Conservation (phyloP, 495 filamentous ascomycete genomes). For the Podospora comata region DNA sequence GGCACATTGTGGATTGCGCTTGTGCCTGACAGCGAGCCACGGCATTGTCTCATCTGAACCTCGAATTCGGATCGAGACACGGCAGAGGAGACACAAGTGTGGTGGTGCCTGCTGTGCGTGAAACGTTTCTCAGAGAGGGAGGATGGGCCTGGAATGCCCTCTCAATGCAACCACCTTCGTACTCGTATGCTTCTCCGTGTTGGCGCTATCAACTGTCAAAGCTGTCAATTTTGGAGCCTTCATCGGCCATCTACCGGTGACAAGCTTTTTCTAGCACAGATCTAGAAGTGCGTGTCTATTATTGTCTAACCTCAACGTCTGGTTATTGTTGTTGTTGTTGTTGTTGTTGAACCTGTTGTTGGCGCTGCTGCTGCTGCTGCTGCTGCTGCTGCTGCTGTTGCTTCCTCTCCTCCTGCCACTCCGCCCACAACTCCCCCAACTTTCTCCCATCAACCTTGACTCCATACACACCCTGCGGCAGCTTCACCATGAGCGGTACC, state of each 20-base stretch:
- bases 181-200: background rate
- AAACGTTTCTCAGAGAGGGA: background rate
- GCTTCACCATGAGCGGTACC: slow-evolving; percentile 31
- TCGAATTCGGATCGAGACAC: background rate
- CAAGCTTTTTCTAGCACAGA: background rate
- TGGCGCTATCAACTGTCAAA: background rate
- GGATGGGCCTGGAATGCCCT: background rate
- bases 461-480: slow-evolving; percentile 11
- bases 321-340: background rate
- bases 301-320: background rate
- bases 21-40: background rate
- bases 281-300: background rate
- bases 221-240: background rate
- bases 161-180: background rate
- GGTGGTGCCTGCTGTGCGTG: background rate
- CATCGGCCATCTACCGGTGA: background rate
- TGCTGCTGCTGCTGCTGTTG: background rate
- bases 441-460: background rate
- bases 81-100: background rate
- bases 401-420: slow-evolving; percentile 1
- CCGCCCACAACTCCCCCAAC: background rate
- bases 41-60: background rate
- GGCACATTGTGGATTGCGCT: background rate
- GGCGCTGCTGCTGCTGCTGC: background rate
- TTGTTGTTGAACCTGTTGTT: background rate